These are phyloP conservation scores for Mortierella hygrophila DNA, from an alignment of 192 early-diverging fungal genomes.

Conservation along the genomic window DNA sequence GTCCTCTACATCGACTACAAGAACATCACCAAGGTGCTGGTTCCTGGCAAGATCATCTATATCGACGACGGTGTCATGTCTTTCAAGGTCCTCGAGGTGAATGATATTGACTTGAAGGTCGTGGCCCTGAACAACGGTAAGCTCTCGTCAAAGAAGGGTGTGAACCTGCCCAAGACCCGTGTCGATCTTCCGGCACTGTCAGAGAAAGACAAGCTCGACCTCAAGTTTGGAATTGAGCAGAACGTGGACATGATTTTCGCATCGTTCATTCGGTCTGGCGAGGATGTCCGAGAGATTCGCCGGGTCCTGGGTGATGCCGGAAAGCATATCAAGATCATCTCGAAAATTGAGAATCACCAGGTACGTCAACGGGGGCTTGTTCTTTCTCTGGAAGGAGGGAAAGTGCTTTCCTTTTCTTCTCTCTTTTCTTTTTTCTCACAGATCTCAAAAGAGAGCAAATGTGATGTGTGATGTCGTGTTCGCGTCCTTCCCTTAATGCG, in stretches of 20 bases:
- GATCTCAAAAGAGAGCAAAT: neutral
- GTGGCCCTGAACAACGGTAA: conserved; percentile 82
- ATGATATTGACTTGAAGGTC: conserved; percentile 65
- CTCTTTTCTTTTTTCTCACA: neutral
- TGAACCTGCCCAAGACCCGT: conserved; percentile 88
- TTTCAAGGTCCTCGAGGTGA: conserved; percentile 87
- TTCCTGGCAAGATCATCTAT: conserved; percentile 76
- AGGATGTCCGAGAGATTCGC: conserved; percentile 92
- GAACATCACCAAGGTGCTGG: conserved; percentile 78
- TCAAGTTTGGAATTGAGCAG: conserved; percentile 90
- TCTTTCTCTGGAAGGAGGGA: neutral
- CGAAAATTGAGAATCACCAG: conserved; percentile 92
- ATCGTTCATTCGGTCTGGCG: conserved; percentile 91
- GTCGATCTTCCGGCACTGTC: conserved; percentile 93
- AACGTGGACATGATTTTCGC: conserved; percentile 95
- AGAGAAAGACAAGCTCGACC: conserved; percentile 88
- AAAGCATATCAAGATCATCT: conserved; percentile 92
- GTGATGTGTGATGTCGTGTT: neutral
- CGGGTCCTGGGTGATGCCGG: conserved; percentile 80
- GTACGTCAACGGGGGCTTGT: neutral
- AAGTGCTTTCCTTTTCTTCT: neutral
- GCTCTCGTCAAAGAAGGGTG: conserved; percentile 90
- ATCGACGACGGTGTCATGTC: conserved; percentile 95
- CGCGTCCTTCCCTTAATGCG: conserved; percentile 1
- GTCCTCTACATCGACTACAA: conserved; percentile 81